Conservation (phyloP, 495 filamentous ascomycete genomes). For the Penicillium subrubescens region DNA sequence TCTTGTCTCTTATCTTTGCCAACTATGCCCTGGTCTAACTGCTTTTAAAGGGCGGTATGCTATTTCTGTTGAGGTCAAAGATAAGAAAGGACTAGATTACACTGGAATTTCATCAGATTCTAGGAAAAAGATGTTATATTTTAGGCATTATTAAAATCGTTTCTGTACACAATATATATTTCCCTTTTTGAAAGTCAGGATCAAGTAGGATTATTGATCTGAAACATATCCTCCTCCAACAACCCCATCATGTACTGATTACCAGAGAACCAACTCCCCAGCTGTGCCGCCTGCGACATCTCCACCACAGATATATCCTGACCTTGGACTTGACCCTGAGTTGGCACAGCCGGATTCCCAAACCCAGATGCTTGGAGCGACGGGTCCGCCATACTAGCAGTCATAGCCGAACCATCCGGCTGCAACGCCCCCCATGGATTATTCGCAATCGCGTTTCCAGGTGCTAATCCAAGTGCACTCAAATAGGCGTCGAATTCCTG, state of each 20-base stretch:
- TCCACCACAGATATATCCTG: constrained; percentile 16
- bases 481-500: constrained; percentile 68
- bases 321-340: constrained; percentile 12
- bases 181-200: constrained; percentile 31
- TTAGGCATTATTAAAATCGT: too few species aligned
- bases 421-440: constrained; percentile 12
- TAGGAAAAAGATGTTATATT: too few species aligned
- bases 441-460: constrained; percentile 25
- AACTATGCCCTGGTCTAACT: constrained; percentile 1
- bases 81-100: neutral
- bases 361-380: constrained; percentile 20
- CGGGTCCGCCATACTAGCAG: constrained; percentile 6
- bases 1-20: neutral
- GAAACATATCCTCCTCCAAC: constrained; percentile 60
- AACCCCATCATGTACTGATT: constrained; percentile 66
- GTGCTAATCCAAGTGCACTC: constrained; percentile 63
- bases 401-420: constrained; percentile 12
- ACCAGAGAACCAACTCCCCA: constrained; percentile 70
- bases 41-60: neutral
- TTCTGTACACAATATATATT: neutral
- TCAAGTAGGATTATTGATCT: constrained; percentile 49
- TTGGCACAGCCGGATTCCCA: constrained; percentile 2
- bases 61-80: neutral
- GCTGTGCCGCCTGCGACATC: constrained; percentile 45
- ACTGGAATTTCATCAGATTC: too few species aligned